A percentile compares a stretch with the other conserved stretches of the same genome.
Evolutionary conservation across 202 grass and related monocot genomes (phyloP).

Genomic region (Panicum virgatum): DNA sequence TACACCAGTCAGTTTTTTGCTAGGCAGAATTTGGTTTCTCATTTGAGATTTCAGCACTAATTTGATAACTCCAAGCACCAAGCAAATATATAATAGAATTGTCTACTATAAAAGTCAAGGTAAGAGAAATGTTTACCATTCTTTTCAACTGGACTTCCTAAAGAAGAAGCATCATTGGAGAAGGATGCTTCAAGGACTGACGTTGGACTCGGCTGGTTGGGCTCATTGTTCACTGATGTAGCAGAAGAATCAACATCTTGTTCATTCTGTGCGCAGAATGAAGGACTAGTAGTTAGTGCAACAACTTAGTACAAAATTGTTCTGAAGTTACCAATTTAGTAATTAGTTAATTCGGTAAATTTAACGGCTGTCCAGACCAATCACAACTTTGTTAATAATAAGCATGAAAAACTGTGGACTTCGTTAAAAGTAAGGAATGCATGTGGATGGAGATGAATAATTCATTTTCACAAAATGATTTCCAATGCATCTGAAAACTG

Average conservation of each 20-base stretch:
- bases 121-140: slow-evolving; percentile 41
- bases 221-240: slow-evolving; percentile 35
- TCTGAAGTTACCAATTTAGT: not conserved
- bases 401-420: not conserved
- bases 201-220: slow-evolving; percentile 72
- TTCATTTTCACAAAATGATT: not conserved
- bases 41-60: not conserved
- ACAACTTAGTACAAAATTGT: not conserved
- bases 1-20: not conserved
- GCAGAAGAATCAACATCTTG: slow-evolving; percentile 37
- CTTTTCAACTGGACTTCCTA: slow-evolving; percentile 57
- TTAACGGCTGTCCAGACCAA: not conserved
- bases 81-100: not conserved
- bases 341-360: not conserved
- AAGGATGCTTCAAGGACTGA: slow-evolving; percentile 80
- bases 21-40: not conserved
- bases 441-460: not conserved
- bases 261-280: slow-evolving; percentile 50
- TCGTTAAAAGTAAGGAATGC: not conserved
- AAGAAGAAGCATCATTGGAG: slow-evolving; percentile 70
- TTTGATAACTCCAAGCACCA: not conserved
- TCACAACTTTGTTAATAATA: not conserved
- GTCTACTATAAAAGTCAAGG: not conserved
- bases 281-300: not conserved
- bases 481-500: not conserved